Evolutionary conservation across 176 grass and related monocot species (phyloP).

Genomic region (Aegilops umbellulata): DNA sequence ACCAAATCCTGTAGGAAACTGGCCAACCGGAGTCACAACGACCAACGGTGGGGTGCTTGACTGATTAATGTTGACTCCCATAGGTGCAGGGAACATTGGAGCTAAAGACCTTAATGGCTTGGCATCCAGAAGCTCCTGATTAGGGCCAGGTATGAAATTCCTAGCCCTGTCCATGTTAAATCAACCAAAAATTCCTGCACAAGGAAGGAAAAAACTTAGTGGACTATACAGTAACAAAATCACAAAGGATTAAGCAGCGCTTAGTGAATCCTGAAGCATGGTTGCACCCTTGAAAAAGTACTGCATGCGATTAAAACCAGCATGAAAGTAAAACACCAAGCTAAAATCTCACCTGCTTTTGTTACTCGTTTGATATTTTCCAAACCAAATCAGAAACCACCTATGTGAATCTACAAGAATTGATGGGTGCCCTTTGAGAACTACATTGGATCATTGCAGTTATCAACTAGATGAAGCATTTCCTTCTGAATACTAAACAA

Average conservation of each 20-base stretch:
- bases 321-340: background rate
- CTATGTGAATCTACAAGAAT: background rate
- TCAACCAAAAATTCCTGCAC: constrained; percentile 21
- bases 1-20: constrained; percentile 46
- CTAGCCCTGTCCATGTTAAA: constrained; percentile 46
- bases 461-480: constrained; percentile 3
- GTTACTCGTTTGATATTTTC: constrained; percentile 8
- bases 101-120: constrained; percentile 85
- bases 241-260: constrained; percentile 2
- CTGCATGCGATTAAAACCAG: background rate
- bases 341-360: background rate
- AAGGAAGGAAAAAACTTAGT: constrained; percentile 26
- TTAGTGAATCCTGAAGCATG: background rate
- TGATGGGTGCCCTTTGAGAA: background rate
- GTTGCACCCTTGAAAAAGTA: background rate
- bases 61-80: constrained; percentile 75
- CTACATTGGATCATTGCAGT: constrained; percentile 9
- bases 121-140: constrained; percentile 74
- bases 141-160: constrained; percentile 43
- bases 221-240: background rate
- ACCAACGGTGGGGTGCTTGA: constrained; percentile 69
- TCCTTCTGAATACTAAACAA: background rate
- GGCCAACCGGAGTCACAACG: constrained; percentile 66
- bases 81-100: constrained; percentile 88
- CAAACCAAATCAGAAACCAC: background rate